Evolutionary conservation across 257 asterid genomes (phyloP), one percentile per base, ranked within the genome.

Genomic region (Primulina eburnea): DNA sequence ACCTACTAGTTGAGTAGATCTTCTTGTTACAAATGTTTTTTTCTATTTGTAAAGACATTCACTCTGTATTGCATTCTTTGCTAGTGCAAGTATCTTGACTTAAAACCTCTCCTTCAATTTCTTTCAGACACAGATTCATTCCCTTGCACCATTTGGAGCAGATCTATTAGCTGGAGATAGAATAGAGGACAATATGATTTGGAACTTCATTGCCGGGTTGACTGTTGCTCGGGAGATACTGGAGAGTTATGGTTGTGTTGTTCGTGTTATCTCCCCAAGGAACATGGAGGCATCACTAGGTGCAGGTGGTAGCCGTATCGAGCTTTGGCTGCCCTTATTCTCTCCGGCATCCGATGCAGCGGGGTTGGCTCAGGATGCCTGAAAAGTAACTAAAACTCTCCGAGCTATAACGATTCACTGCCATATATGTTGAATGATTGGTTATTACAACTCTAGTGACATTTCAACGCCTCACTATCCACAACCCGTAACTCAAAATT

Each of bases 151-250:
- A 32, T 93, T 90, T 32, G 97, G 98, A 68, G 67, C 78, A 12
- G 97, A 89, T 73, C 87, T 90, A 32, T 80, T 83, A 56, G 81
- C 76, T 58, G 90, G 83, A 60, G 81, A 82, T 64, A 88, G 73
- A 75, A 81, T 93, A 62, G 94, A 86, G 74, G 98, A 90, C 80
- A 89, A 89, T 61, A 86, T 87, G 90, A 83, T 96, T 6, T 93
- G 98, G 98, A 93, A 93, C 75, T 93, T 93, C 71, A 70, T 93
- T 7, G 97, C 98, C 24, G 97, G 98, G 21, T 67, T 93, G 69
- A 87, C 89, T 35, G 98, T 93, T 74, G 97, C 98, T 68, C 92
- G 89, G 71, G 98, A 93, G 82, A 90, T 93, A 79, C 85, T 93
- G 55, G 96, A 90, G 80, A 89, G 82, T 65, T 93, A 90, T 29